Percentiles rank a stretch among this genome's conserved stretches.
Evolutionary conservation across 129 eudicot species (phyloP).

Genomic region (Arctium lappa): DNA sequence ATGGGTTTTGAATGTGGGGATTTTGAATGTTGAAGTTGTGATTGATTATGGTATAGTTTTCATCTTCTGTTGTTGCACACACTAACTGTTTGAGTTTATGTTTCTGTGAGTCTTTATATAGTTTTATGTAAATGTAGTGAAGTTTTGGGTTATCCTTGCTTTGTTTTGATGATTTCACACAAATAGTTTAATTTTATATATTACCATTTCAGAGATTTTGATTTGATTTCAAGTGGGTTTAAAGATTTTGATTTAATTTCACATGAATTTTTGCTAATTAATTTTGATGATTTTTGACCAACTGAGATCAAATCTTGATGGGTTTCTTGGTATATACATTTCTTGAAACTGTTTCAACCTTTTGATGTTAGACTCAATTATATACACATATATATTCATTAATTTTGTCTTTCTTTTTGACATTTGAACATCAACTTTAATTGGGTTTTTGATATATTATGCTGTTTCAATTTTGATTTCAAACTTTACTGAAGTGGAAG

Average conservation of each 20-base stretch:
- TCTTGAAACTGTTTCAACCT: neutral
- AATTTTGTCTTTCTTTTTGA: neutral
- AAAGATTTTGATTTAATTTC: neutral
- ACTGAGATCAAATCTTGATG: neutral
- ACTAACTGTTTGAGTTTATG: conserved; percentile 21
- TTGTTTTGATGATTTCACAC: no score
- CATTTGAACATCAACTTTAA: neutral
- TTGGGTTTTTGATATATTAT: neutral
- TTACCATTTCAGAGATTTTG: neutral
- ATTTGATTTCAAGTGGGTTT: neutral
- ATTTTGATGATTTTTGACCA: neutral
- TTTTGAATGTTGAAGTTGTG: neutral
- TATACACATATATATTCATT: neutral
- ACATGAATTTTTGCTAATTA: neutral
- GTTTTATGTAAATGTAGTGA: neutral
- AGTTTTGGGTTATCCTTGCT: neutral
- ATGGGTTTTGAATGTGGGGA: neutral
- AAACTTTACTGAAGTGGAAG: neutral
- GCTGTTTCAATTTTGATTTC: neutral
- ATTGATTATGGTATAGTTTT: conserved; percentile 1
- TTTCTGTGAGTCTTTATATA: neutral
- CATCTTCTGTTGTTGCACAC: neutral
- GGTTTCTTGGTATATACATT: neutral
- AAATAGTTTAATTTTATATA: no score
- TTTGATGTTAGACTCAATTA: neutral